Percentiles rank a stretch among this genome's conserved stretches.
Evolutionary conservation across 805 yeast genomes (phyloP).

Genomic region (Candida saitoana): DNA sequence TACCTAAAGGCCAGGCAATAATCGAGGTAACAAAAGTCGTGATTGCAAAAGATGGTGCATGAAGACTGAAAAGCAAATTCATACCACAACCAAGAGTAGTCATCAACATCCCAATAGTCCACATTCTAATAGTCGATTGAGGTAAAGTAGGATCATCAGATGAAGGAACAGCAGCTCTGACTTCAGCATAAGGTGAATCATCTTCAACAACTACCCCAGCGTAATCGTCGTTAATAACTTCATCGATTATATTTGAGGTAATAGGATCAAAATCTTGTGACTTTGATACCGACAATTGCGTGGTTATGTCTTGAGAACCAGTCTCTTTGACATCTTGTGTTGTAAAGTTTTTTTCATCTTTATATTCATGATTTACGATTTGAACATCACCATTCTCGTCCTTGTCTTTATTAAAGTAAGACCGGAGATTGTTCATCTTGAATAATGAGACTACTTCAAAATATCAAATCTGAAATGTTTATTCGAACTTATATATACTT

Average conservation of each 20-base stretch:
- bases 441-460: conserved; percentile 16
- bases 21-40: conserved; percentile 54
- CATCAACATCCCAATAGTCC: conserved; percentile 48
- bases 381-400: not conserved
- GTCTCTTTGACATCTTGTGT: not conserved
- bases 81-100: conserved; percentile 55
- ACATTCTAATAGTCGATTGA: conserved; percentile 53
- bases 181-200: conserved; percentile 59
- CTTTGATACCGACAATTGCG: conserved; percentile 14
- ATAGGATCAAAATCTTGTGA: conserved; percentile 33
- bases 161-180: conserved; percentile 56
- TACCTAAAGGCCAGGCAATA: conserved; percentile 59
- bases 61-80: conserved; percentile 55
- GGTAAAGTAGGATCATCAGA: conserved; percentile 47
- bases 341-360: not conserved
- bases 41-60: conserved; percentile 51
- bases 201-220: conserved; percentile 40
- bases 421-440: not conserved
- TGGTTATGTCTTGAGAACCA: not conserved
- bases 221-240: conserved; percentile 28
- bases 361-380: not conserved
- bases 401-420: not conserved
- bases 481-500: too few species aligned
- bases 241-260: conserved; percentile 21
- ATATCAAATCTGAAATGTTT: too few species aligned